A percentile compares a stretch with the other conserved stretches of the same genome.
Conservation (phyloP, 2,329 filamentous ascomycete species). For the Huntiella bhutanensis region DNA sequence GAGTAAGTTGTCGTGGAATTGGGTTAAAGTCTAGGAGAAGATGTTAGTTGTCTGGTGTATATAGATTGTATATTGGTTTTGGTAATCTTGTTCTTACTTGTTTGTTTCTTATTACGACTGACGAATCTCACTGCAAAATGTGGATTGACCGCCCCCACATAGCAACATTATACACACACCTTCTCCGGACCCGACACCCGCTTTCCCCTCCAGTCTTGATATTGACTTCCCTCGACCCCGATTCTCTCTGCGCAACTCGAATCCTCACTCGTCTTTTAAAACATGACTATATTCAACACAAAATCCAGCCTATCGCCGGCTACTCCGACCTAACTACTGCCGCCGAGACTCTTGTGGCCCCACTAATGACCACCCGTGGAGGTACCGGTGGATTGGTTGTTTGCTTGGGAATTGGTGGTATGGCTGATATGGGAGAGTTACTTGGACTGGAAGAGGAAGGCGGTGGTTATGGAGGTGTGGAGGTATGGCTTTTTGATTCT, state of each 20-base stretch:
- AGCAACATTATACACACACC: conserved; percentile 77
- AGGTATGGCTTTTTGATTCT: conserved; percentile 87
- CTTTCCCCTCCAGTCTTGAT: conserved; percentile 79
- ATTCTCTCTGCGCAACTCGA: conserved; percentile 85
- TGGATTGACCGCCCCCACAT: conserved; percentile 84
- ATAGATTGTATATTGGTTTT: no score
- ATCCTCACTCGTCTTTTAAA: conserved; percentile 88
- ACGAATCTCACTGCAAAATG: conserved; percentile 34
- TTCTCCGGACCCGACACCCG: conserved; percentile 73
- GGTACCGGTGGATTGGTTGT: conserved; percentile 78
- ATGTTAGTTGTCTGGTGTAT: no score
- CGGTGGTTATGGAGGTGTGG: conserved; percentile 60
- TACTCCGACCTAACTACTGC: conserved; percentile 75
- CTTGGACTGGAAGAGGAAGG: conserved; percentile 50
- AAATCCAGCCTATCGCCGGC: conserved; percentile 84
- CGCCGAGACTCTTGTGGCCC: conserved; percentile 58
- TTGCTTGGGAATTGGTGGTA: conserved; percentile 79
- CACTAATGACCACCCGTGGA: conserved; percentile 71
- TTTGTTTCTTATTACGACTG: no score
- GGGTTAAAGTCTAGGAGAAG: no score
- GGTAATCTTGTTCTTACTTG: no score
- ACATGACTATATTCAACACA: conserved; percentile 93
- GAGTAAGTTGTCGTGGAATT: no score
- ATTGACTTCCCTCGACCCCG: conserved; percentile 82
- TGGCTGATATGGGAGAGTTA: conserved; percentile 69